Base-by-base conservation (phyloP, 1,284 basidiomycete genomes). In the Thecaphora frezii region DNA sequence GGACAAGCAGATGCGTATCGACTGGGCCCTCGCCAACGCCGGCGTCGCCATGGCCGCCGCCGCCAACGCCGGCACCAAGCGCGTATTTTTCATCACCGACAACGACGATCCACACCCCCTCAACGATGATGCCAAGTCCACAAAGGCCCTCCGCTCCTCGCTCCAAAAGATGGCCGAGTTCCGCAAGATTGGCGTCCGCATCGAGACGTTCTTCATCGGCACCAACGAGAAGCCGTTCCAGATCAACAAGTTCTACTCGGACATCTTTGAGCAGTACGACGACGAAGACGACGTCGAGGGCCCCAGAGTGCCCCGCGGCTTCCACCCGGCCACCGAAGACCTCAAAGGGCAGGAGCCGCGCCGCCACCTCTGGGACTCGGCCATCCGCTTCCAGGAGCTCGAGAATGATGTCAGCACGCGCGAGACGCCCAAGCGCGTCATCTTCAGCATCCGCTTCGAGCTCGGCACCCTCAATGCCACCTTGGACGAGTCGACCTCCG, bases 161-260 rank as follows among this genome's bases (percentile, higher is more conserved):
- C 43, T 71, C 33, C 66, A 69, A 38, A 69, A 69, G 54, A 68
- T 71, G 58, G 58, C 54, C 56, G 93, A 96, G 78, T 82, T 94
- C 39, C 83, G 84, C 3, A 87, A 91, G 77, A 85, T 88, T 8
- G 91, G 91, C 0, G 87, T 91, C 30, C 85, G 84, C 8, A 83
- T 97, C 46, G 90, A 93, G 71, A 91, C 94, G 0, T 97, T 93
- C 80, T 96, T 97, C 80, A 90, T 98, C 73, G 86, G 86, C 65
- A 85, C 85, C 0, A 81, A 84, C 3, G 84, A 86, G 8, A 94
- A 94, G 67, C 85, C 90, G 48, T 82, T 65, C 48, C 21, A 48
- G 46, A 65, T 88, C 4, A 82, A 85, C 16, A 87, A 85, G 40
- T 97, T 94, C 80, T 98, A 72, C 42, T 74, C 69, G 0, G 73